Evolutionary conservation across 139 green algal species (phyloP).

Genomic region (Chlorella vulgaris): DNA sequence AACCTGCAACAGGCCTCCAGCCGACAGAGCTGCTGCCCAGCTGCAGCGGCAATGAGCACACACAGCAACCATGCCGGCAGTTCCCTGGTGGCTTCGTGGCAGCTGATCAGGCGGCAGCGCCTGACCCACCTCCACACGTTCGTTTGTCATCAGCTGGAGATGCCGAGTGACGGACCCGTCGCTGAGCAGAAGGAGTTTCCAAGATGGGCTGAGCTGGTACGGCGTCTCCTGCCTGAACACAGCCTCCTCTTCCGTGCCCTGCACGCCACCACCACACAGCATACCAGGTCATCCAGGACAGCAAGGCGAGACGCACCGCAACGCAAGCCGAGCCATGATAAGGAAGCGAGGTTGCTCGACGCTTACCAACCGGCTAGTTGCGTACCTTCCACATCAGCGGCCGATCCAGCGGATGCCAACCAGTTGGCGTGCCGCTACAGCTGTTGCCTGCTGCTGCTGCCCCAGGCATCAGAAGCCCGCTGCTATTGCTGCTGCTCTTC

Average conservation of each 20-base stretch:
- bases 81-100: too few species aligned
- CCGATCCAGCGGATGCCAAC: slow-evolving; percentile 32
- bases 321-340: too few species aligned
- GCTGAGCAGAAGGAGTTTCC: slow-evolving; percentile 84
- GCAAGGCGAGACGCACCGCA: neutral
- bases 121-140: slow-evolving; percentile 34
- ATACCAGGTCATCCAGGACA: neutral
- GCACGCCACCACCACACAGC: neutral
- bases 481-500: neutral
- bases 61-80: too few species aligned
- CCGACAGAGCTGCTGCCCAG: too few species aligned
- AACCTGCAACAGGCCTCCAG: too few species aligned
- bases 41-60: too few species aligned
- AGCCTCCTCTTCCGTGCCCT: slow-evolving; percentile 41
- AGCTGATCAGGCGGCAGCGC: too few species aligned
- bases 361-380: neutral
- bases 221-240: slow-evolving; percentile 31
- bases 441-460: slow-evolving; percentile 6
- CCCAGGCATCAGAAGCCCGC: neutral
- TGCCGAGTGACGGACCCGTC: slow-evolving; percentile 97
- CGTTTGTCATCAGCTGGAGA: slow-evolving; percentile 85
- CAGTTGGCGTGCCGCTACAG: neutral
- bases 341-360: neutral
- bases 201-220: slow-evolving; percentile 29
- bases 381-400: slow-evolving; percentile 32